Conservation (phyloP, 164 flowering plant genomes). For the Tetrastigma voinierianum region DNA sequence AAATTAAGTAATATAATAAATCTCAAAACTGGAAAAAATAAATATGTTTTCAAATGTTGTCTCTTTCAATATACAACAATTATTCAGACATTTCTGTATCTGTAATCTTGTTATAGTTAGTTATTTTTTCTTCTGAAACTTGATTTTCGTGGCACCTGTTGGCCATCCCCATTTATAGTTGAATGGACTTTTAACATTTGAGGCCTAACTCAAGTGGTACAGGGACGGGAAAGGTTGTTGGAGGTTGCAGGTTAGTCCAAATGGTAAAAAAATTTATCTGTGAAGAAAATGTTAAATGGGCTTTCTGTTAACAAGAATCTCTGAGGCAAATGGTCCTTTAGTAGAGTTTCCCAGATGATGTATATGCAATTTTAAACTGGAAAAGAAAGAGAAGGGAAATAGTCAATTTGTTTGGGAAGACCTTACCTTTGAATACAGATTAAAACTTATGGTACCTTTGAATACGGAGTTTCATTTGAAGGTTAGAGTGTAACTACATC, state of each 20-base stretch:
- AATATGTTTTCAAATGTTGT: background rate
- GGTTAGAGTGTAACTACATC: background rate
- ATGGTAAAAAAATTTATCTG: too few species aligned
- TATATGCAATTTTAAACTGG: too few species aligned
- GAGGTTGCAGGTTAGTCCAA: too few species aligned
- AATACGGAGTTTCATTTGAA: background rate
- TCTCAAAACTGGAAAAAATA: background rate
- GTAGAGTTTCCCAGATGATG: too few species aligned
- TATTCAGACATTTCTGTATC: background rate
- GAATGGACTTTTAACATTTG: too few species aligned
- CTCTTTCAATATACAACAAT: background rate
- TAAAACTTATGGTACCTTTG: background rate
- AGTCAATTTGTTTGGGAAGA: background rate
- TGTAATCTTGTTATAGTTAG: background rate
- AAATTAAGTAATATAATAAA: background rate
- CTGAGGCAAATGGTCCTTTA: too few species aligned
- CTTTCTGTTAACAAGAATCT: too few species aligned
- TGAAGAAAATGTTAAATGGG: too few species aligned
- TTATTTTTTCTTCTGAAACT: background rate
- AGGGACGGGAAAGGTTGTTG: too few species aligned
- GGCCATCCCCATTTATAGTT: background rate
- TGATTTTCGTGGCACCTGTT: background rate
- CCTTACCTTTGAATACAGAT: background rate
- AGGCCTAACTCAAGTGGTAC: too few species aligned
- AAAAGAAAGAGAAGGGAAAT: too few species aligned